Conservation (phyloP, 2,329 filamentous ascomycete species). For the Ceratocystis destructans region DNA sequence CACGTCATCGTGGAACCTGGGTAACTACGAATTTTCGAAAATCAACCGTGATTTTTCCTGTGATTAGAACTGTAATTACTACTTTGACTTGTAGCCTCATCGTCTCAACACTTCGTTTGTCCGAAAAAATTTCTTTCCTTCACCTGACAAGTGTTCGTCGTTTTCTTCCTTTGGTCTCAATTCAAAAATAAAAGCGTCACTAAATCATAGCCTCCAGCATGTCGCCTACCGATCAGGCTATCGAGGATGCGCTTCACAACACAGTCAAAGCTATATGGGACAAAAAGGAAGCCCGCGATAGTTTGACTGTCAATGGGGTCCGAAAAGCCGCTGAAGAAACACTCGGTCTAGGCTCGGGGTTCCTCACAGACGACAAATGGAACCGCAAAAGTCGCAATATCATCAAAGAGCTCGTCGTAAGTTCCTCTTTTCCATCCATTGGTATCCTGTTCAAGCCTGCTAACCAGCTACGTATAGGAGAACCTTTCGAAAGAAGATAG, state of each 20-base stretch:
- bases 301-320: conserved; percentile 43
- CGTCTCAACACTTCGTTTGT: background rate
- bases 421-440: conserved; percentile 22
- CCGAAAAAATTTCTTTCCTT: background rate
- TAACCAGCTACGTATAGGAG: conserved; percentile 3
- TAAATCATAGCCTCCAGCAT: conserved; percentile 23
- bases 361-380: conserved; percentile 39
- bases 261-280: conserved; percentile 35
- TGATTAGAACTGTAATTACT: background rate
- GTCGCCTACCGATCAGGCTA: conserved; percentile 30
- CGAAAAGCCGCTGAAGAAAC: conserved; percentile 39
- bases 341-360: conserved; percentile 36
- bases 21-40: background rate
- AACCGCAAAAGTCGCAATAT: conserved; percentile 44
- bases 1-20: background rate
- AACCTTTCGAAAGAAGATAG: background rate
- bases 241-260: conserved; percentile 36
- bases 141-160: background rate
- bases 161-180: background rate
- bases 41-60: too few species aligned
- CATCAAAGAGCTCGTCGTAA: conserved; percentile 43
- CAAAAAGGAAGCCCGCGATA: conserved; percentile 28
- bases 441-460: background rate
- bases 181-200: background rate
- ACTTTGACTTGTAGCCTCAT: background rate